Percentiles rank a stretch among this genome's conserved stretches.
Evolutionary conservation across 1,139 yeast genomes (phyloP).

Genomic region (Protomyces arabidopsidicola): DNA sequence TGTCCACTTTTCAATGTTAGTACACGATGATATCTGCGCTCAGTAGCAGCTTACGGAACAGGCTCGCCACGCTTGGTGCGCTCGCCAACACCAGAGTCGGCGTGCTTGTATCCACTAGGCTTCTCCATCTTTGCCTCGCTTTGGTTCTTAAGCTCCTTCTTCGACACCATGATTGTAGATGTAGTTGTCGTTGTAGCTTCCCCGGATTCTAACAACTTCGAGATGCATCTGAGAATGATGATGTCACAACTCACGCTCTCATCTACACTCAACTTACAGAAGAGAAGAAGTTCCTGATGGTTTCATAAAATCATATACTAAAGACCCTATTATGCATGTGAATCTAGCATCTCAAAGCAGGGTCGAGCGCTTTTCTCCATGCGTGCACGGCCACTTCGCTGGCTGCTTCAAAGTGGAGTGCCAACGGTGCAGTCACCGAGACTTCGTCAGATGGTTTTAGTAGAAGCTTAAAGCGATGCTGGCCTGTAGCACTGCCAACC

Average conservation of each 20-base stretch:
- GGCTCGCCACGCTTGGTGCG: slow-evolving; percentile 23
- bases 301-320: no score
- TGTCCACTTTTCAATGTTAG: background rate
- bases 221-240: slow-evolving; percentile 21
- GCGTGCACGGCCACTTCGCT: background rate
- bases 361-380: slow-evolving; percentile 1
- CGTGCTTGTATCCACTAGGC: slow-evolving; percentile 11
- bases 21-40: background rate
- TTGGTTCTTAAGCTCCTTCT: slow-evolving; percentile 24
- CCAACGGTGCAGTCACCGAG: background rate
- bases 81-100: slow-evolving; percentile 24
- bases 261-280: no score
- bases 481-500: background rate
- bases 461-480: background rate
- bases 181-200: background rate
- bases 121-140: slow-evolving; percentile 10
- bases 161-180: slow-evolving; percentile 20
- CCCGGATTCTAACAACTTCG: slow-evolving; percentile 24
- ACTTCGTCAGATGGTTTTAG: background rate
- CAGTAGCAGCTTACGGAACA: background rate
- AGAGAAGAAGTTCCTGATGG: no score
- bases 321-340: background rate
- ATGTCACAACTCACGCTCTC: slow-evolving; percentile 4
- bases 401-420: background rate
- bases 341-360: slow-evolving; percentile 16